phyloP scores from a whole-genome alignment of 148 eudicot genomes.

The Rheum nobile region DNA sequence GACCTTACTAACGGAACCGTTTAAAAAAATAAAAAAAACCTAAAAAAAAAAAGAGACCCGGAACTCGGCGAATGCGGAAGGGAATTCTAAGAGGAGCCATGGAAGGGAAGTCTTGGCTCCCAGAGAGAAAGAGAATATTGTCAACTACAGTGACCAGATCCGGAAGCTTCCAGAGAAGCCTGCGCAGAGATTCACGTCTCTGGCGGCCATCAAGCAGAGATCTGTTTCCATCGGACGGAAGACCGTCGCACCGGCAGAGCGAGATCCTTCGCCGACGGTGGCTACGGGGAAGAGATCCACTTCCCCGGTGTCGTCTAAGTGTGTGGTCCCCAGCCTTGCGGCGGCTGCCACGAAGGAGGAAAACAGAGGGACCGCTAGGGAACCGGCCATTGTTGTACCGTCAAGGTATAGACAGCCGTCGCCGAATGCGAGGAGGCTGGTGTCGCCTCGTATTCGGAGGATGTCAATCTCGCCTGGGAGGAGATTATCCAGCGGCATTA shows the following conservation, averaged over 20 bases:
- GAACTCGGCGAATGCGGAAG: neutral
- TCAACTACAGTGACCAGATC: constrained; percentile 10
- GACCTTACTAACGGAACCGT: no score
- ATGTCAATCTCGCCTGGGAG: constrained; percentile 84
- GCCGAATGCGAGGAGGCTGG: constrained; percentile 50
- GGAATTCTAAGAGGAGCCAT: neutral
- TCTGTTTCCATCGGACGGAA: constrained; percentile 39
- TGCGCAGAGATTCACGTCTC: constrained; percentile 64
- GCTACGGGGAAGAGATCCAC: constrained; percentile 59
- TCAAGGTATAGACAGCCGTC: constrained; percentile 95
- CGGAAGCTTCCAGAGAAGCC: constrained; percentile 20
- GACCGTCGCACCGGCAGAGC: constrained; percentile 19
- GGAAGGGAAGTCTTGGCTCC: constrained; percentile 16
- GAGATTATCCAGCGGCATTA: constrained; percentile 55
- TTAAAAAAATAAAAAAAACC: no score
- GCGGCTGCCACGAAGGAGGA: constrained; percentile 59
- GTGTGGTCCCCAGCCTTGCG: constrained; percentile 72
- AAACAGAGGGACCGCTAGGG: constrained; percentile 37
- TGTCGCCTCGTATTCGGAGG: constrained; percentile 62
- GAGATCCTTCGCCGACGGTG: constrained; percentile 76
- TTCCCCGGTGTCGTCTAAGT: constrained; percentile 88
- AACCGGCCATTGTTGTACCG: constrained; percentile 78
- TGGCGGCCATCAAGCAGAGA: constrained; percentile 36
- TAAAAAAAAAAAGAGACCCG: no score
- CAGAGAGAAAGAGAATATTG: constrained; percentile 13